Evolutionary conservation across 805 yeast genomes (phyloP), one percentile per base, ranked within the genome.

Genomic region (Metschnikowia shivogae): DNA sequence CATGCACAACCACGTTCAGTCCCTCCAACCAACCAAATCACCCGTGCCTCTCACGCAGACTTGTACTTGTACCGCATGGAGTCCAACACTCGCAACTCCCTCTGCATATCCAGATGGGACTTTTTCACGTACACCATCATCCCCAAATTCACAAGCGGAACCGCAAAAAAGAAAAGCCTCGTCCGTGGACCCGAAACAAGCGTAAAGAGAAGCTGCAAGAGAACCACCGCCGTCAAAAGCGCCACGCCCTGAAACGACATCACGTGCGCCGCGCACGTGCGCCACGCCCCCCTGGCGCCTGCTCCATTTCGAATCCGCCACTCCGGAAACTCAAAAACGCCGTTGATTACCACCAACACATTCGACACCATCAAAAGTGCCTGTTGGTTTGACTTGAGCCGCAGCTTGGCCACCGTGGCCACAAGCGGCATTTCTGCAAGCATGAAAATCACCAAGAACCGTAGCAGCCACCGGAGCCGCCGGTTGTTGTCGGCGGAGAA

Each of bases 11-110:
- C 6, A 5, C 24, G 6, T 6, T 22, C 24, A 22, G 4, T 22
- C 24, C 6, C 24, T 22, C 6, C 24, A 22, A n/a, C 24, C 24
- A 22, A 22, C 6, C 24, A 22, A 22, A 22, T 22, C 24, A 22
- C 6, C 6, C 6, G 6, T 22, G 6, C 6, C 24, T 22, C 6
- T 38, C 38, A 59, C 3, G 55, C 62, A 27, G 46, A 52, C 43
- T 60, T 60, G 49, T 43, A 60, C 47, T 60, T 59, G 40, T 60
- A 60, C 42, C 48, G 48, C 33, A 57, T 41, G 10, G 42, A 46
- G 35, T 47, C 46, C 32, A 60, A 51, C 8, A 39, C 48, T 8
- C 35, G 34, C 12, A 60, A 49, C 4, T 55, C 55, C 3, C 28
- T 30, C 13, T 43, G 29, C n/a, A 47, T 39, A 17, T 43, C 46